Base-by-base conservation (phyloP, 495 filamentous ascomycete species). In the Daldinia childiae region DNA sequence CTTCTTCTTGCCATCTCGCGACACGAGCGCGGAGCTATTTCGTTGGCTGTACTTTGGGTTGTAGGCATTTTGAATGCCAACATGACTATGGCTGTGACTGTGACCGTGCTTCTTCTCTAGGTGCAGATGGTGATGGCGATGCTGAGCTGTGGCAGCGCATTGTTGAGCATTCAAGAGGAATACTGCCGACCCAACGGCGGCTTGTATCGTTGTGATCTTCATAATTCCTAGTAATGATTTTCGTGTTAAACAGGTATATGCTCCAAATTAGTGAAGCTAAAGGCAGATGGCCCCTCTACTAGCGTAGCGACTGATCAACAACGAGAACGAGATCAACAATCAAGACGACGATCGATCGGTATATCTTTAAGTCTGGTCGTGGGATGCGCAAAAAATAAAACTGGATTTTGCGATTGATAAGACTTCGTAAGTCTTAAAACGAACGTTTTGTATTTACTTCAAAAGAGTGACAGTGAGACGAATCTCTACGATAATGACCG, bases 201-300 rank as follows among this genome's bases (percentile, higher is more conserved):
- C 79, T 66, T 83, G 79, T 66, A 84, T 75, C 64, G 82, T 82
- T 41, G 80, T 76, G 78, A 84, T 66, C 78, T 80, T 86, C 85
- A 87, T 87, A 58, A 68, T 58, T 58, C 30, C 57, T 41, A 11
- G 30, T 45, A 41, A 51, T 34, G 38, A 45, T 69, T 21, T 65
- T 74, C 55, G 74, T 66, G 58, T 59, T 64, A 66, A 71, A 71
- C 58, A 64, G 72, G 64, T 65, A 69, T 65, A 58, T 36, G 36
- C 43, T 62, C 19, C 34, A 26, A 45, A 55, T 34, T 58, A 26
- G 43, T 21, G 50, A 66, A 55, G 58, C 62, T 66, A 66, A 59
- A 36, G 43, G 66, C 38, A 30, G 29, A 68, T 58, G 39, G 39
- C 45, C 61, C 64, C 57, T 69, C 57, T 62, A 17, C 55, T 69